A percentile compares a stretch with the other conserved stretches of the same genome.
Evolutionary conservation across 2,329 filamentous ascomycete species (phyloP).

Genomic region (Penicillium sp.): DNA sequence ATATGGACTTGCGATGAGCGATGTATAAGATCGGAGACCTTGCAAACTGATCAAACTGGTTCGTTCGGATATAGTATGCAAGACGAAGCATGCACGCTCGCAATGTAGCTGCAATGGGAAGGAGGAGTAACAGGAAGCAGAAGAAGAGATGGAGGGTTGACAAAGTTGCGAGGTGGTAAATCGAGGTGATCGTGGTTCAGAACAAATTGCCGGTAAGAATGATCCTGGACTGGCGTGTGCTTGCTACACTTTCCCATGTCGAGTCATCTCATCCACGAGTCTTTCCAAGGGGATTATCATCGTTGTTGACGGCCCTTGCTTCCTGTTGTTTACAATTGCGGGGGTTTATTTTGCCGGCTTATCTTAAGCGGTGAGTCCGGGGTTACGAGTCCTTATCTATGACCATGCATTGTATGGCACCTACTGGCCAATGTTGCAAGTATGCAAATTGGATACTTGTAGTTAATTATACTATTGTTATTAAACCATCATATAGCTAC

Average conservation of each 20-base stretch:
- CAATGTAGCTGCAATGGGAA: not conserved
- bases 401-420: no score
- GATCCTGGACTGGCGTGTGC: not conserved
- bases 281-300: not conserved
- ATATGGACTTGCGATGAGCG: not conserved
- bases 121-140: not conserved
- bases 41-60: not conserved
- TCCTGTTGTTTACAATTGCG: constrained; percentile 27
- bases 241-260: not conserved
- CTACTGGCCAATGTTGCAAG: no score
- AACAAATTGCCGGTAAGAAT: no score
- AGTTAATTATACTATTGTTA: no score
- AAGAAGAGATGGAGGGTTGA: not conserved
- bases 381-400: no score
- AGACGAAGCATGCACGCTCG: not conserved
- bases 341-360: constrained; percentile 32
- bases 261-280: not conserved
- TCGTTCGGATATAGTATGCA: not conserved
- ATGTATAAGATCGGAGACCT: not conserved
- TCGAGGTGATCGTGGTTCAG: not conserved
- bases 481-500: no score
- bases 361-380: constrained; percentile 15
- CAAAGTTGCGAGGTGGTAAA: constrained; percentile 3
- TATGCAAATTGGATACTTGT: no score
- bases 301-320: constrained; percentile 22